A percentile compares a stretch with the other conserved stretches of the same genome.
These are phyloP conservation scores for Gomphus sp. DNA, from an alignment of 1,284 basidiomycete genomes.

Conservation along the genomic window DNA sequence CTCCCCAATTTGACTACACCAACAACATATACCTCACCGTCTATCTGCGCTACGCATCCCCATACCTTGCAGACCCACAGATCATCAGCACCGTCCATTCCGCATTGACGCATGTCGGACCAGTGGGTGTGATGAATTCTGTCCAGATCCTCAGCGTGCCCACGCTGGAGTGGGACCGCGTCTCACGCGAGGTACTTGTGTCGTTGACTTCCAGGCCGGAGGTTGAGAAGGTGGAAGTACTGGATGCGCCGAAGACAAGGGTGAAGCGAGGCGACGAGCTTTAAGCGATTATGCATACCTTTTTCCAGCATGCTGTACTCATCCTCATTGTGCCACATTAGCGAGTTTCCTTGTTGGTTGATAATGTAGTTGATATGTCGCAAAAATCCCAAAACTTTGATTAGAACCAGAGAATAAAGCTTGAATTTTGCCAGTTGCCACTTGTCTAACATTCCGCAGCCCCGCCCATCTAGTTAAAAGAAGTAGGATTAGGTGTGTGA, in stretches of 20 bases:
- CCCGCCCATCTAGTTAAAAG: too few species aligned
- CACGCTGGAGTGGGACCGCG: slow-evolving; percentile 18
- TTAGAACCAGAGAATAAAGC: too few species aligned
- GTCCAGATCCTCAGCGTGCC: slow-evolving; percentile 24
- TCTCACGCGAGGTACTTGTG: slow-evolving; percentile 16
- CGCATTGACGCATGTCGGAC: slow-evolving; percentile 18
- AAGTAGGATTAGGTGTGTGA: too few species aligned
- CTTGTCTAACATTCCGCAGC: too few species aligned
- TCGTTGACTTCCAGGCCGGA: slow-evolving; percentile 17
- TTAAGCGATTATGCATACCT: too few species aligned
- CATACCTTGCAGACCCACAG: slow-evolving; percentile 17
- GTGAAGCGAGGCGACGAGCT: slow-evolving; percentile 18
- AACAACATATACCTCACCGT: slow-evolving; percentile 21
- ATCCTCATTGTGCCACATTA: too few species aligned
- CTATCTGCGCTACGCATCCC: slow-evolving; percentile 18
- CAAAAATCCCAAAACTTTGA: too few species aligned
- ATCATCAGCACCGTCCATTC: slow-evolving; percentile 17
- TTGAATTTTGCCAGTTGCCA: too few species aligned
- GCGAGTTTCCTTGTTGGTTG: too few species aligned
- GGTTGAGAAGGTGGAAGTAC: slow-evolving; percentile 22
- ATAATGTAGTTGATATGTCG: too few species aligned
- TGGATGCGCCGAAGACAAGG: slow-evolving; percentile 18
- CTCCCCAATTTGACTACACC: slow-evolving; percentile 14
- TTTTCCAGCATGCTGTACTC: background rate
- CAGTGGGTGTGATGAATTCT: slow-evolving; percentile 21